Base-by-base conservation (phyloP, 1,284 basidiomycete species). In the Meira nashicola region DNA sequence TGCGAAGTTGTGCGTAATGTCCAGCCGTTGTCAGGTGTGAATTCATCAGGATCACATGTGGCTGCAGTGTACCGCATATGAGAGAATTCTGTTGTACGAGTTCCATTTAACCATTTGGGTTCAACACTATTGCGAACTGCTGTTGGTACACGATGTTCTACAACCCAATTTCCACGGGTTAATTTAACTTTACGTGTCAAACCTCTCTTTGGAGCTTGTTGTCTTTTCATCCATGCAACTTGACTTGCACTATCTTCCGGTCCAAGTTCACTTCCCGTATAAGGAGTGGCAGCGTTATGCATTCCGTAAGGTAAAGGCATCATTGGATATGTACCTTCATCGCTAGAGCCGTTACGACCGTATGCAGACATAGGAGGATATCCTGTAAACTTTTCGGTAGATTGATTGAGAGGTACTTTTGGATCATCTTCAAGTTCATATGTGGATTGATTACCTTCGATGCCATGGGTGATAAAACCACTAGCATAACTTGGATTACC, bases 41-140 rank as follows among this genome's bases (percentile, higher is more conserved):
- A 97, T 68, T 96, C 92, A 78, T 97, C 93, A 6, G 93, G 92
- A 76, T 96, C 93, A 72, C 86, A 88, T 0, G 92, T 96, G 7
- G 92, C 93, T 1, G 59, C 92, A 8, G 78, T 79, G 63, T 79
- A 81, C 17, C 93, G 85, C 90, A 96, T 91, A 79, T 92, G 88
- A 1, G 90, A 91, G 78, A 92, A 94, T 79, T 98, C 94, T 60
- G 80, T 67, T 25, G 64, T 67, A 17, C 58, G 55, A 17, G 51
- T 54, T 21, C 49, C 54, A 17, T 17, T 17, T 14, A 15, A 25
- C 82, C 87, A 95, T 78, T 89, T 89, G 41, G 83, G 80, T 79
- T 96, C 92, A 48, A 92, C 86, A 17, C 91, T 90, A 66, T 87
- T 90, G 70, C 84, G 84, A 56, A 95, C 85, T 2, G 92, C 89